These are phyloP conservation scores for Pythium graminicola DNA, from an alignment of 352 stramenopile genomes.

Conservation along the genomic window DNA sequence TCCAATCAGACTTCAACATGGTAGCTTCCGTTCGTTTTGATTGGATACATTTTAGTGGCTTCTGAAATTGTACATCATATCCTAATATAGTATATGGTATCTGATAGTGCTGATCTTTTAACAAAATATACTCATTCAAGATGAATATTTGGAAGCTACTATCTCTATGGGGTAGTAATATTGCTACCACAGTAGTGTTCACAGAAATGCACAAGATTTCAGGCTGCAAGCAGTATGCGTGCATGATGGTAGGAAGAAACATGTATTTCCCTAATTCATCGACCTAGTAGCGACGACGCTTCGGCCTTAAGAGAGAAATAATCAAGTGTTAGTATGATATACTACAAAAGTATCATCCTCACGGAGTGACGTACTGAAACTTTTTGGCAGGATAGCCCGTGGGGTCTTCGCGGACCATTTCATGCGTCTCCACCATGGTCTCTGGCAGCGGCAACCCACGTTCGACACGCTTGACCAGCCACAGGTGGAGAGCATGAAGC, in stretches of 20 bases:
- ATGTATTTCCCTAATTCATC: not conserved
- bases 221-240: no score
- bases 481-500: slow-evolving; percentile 60
- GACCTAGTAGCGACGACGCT: slow-evolving; percentile 58
- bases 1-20: not conserved
- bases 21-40: no score
- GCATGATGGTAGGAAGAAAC: no score
- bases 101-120: not conserved
- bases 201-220: not conserved
- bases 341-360: not conserved
- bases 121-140: not conserved
- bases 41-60: not conserved
- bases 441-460: slow-evolving; percentile 65
- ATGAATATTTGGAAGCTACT: not conserved
- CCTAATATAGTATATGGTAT: no score
- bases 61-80: not conserved
- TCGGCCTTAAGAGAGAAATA: slow-evolving; percentile 33
- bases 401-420: slow-evolving; percentile 72
- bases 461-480: slow-evolving; percentile 77
- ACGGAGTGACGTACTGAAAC: slow-evolving; percentile 45
- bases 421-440: slow-evolving; percentile 69
- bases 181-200: not conserved
- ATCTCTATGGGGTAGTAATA: not conserved
- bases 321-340: not conserved
- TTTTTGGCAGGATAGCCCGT: slow-evolving; percentile 82